phyloP scores from a whole-genome alignment of 768 basidiomycete genomes.

The Serendipita sp. region DNA sequence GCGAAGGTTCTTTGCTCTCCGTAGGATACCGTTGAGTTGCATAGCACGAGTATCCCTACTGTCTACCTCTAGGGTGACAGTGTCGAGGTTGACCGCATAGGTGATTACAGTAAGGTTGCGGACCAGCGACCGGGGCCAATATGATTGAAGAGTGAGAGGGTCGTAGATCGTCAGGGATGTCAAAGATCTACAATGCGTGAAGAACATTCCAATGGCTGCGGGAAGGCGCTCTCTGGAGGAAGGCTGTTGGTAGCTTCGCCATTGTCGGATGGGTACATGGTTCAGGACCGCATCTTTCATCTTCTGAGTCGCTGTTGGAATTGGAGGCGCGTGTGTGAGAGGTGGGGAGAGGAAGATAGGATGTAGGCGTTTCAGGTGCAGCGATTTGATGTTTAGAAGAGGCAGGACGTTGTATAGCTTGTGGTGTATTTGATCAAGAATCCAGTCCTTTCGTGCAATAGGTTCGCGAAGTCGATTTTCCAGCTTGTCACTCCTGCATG shows the following conservation, averaged over 20 bases:
- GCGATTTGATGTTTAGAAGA: not conserved
- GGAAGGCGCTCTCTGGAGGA: not conserved
- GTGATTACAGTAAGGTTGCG: not conserved
- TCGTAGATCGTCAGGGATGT: not conserved
- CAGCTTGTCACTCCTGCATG: not conserved
- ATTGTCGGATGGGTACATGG: conserved; percentile 1
- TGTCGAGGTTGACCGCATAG: not conserved
- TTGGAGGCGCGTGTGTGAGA: not conserved
- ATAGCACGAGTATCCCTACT: not conserved
- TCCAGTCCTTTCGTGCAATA: not conserved
- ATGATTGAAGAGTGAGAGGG: not conserved
- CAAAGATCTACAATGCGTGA: not conserved
- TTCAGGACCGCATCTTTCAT: not conserved
- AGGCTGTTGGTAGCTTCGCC: not conserved
- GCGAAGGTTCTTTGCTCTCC: not conserved
- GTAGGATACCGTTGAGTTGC: not conserved
- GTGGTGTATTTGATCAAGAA: not conserved
- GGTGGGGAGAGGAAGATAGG: conserved; percentile 4
- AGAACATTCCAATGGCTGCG: conserved; percentile 1
- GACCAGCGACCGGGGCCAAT: not conserved
- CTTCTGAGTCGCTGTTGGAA: not conserved
- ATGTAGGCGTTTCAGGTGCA: not conserved
- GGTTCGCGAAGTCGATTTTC: not conserved
- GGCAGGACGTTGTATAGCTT: not conserved
- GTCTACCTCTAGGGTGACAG: not conserved